These are phyloP conservation scores for Picochlorum sp. DNA, from an alignment of 139 green algal species.

Conservation along the genomic window DNA sequence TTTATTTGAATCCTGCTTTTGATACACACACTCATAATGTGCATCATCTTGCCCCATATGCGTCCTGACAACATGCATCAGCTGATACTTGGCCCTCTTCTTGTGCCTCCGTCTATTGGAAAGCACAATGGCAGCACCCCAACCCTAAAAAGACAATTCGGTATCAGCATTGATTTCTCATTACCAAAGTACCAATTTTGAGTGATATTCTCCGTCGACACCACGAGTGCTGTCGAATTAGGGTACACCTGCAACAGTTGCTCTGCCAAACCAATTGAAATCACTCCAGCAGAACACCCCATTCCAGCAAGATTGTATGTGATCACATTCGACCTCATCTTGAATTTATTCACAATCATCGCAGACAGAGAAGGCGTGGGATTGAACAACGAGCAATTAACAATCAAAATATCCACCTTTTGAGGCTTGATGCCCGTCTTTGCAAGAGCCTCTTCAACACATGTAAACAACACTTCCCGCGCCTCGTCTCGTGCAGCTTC, in stretches of 20 bases:
- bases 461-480: slow-evolving; percentile 65
- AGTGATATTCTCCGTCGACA: slow-evolving; percentile 97
- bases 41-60: slow-evolving; percentile 85
- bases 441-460: slow-evolving; percentile 55
- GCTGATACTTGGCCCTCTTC: slow-evolving; percentile 74
- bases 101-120: slow-evolving; percentile 69
- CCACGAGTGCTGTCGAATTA: slow-evolving; percentile 68
- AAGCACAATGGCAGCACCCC: slow-evolving; percentile 88
- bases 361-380: slow-evolving; percentile 85
- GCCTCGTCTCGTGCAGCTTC: slow-evolving; percentile 72
- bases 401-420: slow-evolving; percentile 80
- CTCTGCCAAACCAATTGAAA: slow-evolving; percentile 77
- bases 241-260: slow-evolving; percentile 82
- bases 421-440: slow-evolving; percentile 34
- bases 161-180: slow-evolving; percentile 87
- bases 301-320: slow-evolving; percentile 96
- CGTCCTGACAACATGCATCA: slow-evolving; percentile 79
- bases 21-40: slow-evolving; percentile 77
- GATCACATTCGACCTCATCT: slow-evolving; percentile 82
- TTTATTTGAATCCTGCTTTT: slow-evolving; percentile 62
- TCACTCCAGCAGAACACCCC: slow-evolving; percentile 84
- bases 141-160: slow-evolving; percentile 95
- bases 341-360: slow-evolving; percentile 95
- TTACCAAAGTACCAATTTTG: slow-evolving; percentile 96
- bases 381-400: slow-evolving; percentile 98